Base-by-base conservation (phyloP, 805 yeast species). In the Nakazawaea populi region DNA sequence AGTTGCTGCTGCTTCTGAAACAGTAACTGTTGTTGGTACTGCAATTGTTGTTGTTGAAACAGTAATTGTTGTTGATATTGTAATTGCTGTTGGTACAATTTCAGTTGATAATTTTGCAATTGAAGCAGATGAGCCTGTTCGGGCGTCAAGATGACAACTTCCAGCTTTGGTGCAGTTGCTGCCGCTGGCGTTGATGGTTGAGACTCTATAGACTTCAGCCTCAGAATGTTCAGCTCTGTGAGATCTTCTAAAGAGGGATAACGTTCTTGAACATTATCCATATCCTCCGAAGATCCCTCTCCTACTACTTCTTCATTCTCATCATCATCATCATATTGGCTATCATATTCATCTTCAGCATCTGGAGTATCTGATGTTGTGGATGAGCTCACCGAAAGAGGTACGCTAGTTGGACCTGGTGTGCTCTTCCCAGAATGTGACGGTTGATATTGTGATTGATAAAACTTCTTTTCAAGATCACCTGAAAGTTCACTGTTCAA, bases 181-280 rank as follows among this genome's bases (percentile, higher is more conserved):
- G 12, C 42, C 24, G 11, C 24, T 44, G 32, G 27, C 30, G 18
- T 27, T 41, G 47, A 27, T 42, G 49, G 45, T 3, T 41, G 46
- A 8, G 47, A 44, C 10, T 41, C 47, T 32, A 34, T 12, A 44
- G 34, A 28, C 32, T 30, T 41, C 12, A 18, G 46, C 36, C n/a
- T 40, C 37, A 30, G 10, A 6, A n/a, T 3, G 8, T 24, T 36
- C 9, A 10, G 24, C 12, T 46, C 38, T 5, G 30, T 12, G 18
- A 44, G 52, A 11, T 65, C 70, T 29, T 74, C 77, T n/a, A 76
- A 57, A 2, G 77, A 71, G 0, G 82, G 85, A 56, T 72, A 80
- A 46, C 83, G 63, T 51, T 75, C 75, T 57, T 77, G 83, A 1
- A 74, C 77, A 35, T 75, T 63, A 5, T 68, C 75, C 32, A 76